Evolutionary conservation across 169 alveolate species (phyloP), one percentile per base, ranked within the genome.

Genomic region (Plasmodium falciparum): DNA sequence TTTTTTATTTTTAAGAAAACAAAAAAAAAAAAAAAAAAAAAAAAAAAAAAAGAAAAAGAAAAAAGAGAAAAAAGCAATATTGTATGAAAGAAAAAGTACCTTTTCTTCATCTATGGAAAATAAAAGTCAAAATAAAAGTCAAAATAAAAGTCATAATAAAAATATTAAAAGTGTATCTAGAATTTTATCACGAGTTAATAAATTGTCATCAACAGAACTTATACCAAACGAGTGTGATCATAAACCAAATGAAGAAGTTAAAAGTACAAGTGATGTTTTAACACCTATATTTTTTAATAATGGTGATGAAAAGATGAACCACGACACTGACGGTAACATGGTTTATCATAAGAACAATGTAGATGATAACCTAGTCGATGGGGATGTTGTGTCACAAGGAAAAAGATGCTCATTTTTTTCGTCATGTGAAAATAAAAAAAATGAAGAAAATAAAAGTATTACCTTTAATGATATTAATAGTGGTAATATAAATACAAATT

Each of bases 1-100:
- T 63, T 20, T 67, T 4, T 52, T 75, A 15, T 20, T 75, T 9
- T 15, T 22, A 9, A 63, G 74, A 62, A 67, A 67, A 12, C 49
- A 20, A 45, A 26, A 65, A n/a, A 29, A 56, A 56, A 56, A 56
- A 3, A 56, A 56, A 56, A 39, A 39, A 7, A 39, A 5, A 33
- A 33, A 33, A 7, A 33, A 33, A 33, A 33, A 33, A 33, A 33
- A 33, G 4, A 33, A 33, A 33, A 33, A 33, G 4, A 65, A n/a
- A 29, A 56, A 56, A 56, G 15, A 3, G 15, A 56, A 56, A 39
- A 39, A 7, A 39, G 0, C 6, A 5, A 56, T 15, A 13, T 12
- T 13, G 15, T 56, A 5, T 22, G 58, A 73, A 56, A 62, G 54
- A 61, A 73, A 26, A 56, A 7, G 17, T 56, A 56, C 33, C 0